Base-by-base conservation (phyloP, 345 rosid species). In the Punica granatum region DNA sequence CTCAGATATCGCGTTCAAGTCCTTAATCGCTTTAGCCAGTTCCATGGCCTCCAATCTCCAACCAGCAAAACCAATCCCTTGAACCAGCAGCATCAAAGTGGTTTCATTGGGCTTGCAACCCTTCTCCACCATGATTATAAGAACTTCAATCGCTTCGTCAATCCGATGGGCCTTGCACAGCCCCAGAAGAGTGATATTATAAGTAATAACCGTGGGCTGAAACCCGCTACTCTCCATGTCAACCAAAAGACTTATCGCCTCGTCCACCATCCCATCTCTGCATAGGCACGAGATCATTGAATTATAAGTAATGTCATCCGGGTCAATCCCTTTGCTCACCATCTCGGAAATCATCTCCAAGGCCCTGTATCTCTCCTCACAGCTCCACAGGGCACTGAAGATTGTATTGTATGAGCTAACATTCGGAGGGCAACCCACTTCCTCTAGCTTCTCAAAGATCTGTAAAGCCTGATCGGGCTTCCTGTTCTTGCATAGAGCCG, bases 231-330 rank as follows among this genome's bases (percentile, higher is more conserved):
- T 77, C n/a, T 81, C 85, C 97, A 90, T 88, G 77, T 90, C 95
- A 25, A 81, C 76, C 59, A 90, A 77, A 69, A 92, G 36, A 67
- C 75, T 87, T 3, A 85, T 76, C 18, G 90, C 95, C 75, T 92
- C 92, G 64, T 83, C 82, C 31, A 85, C 92, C 92, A 88, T 79
- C 33, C 95, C 97, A 60, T 92, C 98, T 75, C 95, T 80, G 73
- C 98, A 90, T 70, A 90, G 67, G 70, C 98, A 86, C 0, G 97
- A 90, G 60, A 92, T 80, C 42, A 92, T 83, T 3, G 97, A 82
- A 77, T 90, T 88, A 65, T 88, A 90, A 14, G 97, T 92, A 59
- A 90, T 86, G 70, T 79, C 86, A 48, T 92, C 98, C 0, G 97
- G 90, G 39, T 74, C 91, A 1, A 90, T 79, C 67, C 84, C 90